Evolutionary conservation across 2,329 filamentous ascomycete species (phyloP).

Genomic region (Sporothrix dimorphospora): DNA sequence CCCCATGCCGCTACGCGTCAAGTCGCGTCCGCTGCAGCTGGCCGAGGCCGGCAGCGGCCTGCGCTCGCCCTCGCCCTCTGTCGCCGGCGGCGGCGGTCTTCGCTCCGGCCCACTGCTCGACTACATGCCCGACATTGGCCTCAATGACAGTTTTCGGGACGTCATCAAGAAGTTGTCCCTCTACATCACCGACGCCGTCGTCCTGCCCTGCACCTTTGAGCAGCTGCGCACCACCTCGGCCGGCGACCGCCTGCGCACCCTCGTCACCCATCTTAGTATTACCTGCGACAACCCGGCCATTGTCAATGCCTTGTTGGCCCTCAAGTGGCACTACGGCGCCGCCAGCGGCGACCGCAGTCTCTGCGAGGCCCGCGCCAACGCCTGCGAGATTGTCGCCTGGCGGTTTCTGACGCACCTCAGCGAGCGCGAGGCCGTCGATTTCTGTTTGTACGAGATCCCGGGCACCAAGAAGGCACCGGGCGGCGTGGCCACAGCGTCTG

Average conservation of each 20-base stretch:
- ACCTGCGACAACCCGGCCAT: conserved; percentile 69
- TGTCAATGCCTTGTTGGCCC: conserved; percentile 73
- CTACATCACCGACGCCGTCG: conserved; percentile 65
- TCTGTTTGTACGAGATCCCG: conserved; percentile 73
- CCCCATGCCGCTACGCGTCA: conserved; percentile 46
- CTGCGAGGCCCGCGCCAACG: conserved; percentile 69
- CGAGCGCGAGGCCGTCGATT: conserved; percentile 74
- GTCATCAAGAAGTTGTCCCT: conserved; percentile 69
- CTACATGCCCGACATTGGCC: conserved; percentile 58
- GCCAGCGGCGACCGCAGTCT: conserved; percentile 66
- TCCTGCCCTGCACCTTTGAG: conserved; percentile 71
- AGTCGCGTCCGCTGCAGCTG: conserved; percentile 41
- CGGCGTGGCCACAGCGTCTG: conserved; percentile 28
- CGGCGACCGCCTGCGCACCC: conserved; percentile 57
- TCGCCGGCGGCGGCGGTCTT: conserved; percentile 31
- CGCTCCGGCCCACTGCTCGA: conserved; percentile 37
- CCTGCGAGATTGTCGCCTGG: conserved; percentile 82
- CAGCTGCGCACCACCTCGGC: conserved; percentile 70
- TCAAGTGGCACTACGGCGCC: conserved; percentile 74
- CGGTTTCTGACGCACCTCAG: conserved; percentile 72
- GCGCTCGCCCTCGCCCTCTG: conserved; percentile 44
- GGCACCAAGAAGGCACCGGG: conserved; percentile 40
- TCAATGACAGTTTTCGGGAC: conserved; percentile 63
- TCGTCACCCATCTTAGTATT: conserved; percentile 67
- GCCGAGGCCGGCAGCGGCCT: conserved; percentile 36